A percentile compares a stretch with the other conserved stretches of the same genome.
Conservation (phyloP, 495 filamentous ascomycete species). For the Cercophora samala region DNA sequence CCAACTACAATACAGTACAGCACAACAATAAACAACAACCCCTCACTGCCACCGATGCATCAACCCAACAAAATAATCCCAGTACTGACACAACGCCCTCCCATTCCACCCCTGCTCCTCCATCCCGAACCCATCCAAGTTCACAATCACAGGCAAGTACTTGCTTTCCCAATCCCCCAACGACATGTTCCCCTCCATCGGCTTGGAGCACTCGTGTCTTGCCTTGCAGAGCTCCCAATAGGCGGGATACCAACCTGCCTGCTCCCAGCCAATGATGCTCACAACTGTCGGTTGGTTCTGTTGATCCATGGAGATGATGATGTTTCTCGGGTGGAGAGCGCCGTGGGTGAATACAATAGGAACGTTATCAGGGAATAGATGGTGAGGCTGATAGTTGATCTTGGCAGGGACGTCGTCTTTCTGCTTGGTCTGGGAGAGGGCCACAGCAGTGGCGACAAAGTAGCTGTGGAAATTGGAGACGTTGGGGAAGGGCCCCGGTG, state of each 20-base stretch:
- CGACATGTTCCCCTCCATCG: background rate
- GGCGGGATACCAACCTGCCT: constrained; percentile 48
- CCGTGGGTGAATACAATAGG: constrained; percentile 48
- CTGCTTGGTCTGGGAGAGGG: constrained; percentile 15
- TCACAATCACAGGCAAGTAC: constrained; percentile 18
- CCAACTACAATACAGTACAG: background rate
- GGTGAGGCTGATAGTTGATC: constrained; percentile 18
- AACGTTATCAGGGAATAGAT: constrained; percentile 26
- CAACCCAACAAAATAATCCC: constrained; percentile 22
- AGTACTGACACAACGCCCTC: constrained; percentile 17
- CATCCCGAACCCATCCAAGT: constrained; percentile 7
- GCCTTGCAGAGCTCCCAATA: constrained; percentile 52
- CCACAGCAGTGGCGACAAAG: constrained; percentile 22
- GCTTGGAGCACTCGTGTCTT: constrained; percentile 13
- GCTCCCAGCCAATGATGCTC: constrained; percentile 48
- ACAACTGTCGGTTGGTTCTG: constrained; percentile 32
- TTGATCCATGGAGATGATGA: constrained; percentile 35
- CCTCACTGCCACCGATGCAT: constrained; percentile 10
- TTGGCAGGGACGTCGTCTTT: background rate
- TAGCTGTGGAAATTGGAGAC: constrained; percentile 24
- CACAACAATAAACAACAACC: background rate
- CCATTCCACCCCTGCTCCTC: constrained; percentile 13
- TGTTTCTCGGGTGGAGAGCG: constrained; percentile 47
- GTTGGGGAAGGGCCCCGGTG: constrained; percentile 19
- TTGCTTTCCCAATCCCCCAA: constrained; percentile 16